These are phyloP conservation scores for Zygosaccharomyces lentus DNA, from an alignment of 805 yeast genomes.

Conservation along the genomic window DNA sequence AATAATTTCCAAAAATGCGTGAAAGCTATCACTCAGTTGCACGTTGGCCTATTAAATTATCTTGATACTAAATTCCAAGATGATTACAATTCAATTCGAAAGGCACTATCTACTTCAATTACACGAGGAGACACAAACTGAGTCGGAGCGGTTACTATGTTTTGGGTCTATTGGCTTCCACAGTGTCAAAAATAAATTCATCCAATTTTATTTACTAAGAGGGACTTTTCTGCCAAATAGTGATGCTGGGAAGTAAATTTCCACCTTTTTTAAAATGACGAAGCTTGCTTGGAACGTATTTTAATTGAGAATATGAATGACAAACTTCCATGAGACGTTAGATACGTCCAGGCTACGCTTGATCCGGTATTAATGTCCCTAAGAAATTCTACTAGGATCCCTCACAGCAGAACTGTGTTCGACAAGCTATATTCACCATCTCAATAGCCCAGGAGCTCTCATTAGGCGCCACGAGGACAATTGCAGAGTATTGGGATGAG, in stretches of 20 bases:
- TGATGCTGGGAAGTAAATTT: constrained; percentile 12
- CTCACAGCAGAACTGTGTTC: neutral
- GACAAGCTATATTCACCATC: constrained; percentile 2
- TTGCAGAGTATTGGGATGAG: constrained; percentile 9
- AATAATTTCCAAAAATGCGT: constrained; percentile 6
- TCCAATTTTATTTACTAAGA: constrained; percentile 9
- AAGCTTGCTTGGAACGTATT: constrained; percentile 9
- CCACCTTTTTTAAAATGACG: constrained; percentile 5
- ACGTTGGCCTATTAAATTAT: constrained; percentile 9
- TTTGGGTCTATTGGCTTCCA: constrained; percentile 15
- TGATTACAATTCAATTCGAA: constrained; percentile 7
- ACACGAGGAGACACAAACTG: constrained; percentile 2
- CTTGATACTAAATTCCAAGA: constrained; percentile 6
- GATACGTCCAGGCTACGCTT: neutral
- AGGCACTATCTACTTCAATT: neutral
- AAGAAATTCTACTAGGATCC: neutral
- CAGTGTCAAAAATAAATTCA: constrained; percentile 12
- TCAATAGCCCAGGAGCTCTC: constrained; percentile 3
- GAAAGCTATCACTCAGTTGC: constrained; percentile 5
- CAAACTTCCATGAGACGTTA: neutral
- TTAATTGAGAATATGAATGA: constrained; percentile 5
- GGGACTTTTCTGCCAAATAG: constrained; percentile 12
- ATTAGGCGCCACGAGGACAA: neutral
- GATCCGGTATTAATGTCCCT: neutral
- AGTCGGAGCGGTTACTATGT: constrained; percentile 6